Conservation (phyloP, 2,329 filamentous ascomycete genomes). For the Botrytis elliptica region DNA sequence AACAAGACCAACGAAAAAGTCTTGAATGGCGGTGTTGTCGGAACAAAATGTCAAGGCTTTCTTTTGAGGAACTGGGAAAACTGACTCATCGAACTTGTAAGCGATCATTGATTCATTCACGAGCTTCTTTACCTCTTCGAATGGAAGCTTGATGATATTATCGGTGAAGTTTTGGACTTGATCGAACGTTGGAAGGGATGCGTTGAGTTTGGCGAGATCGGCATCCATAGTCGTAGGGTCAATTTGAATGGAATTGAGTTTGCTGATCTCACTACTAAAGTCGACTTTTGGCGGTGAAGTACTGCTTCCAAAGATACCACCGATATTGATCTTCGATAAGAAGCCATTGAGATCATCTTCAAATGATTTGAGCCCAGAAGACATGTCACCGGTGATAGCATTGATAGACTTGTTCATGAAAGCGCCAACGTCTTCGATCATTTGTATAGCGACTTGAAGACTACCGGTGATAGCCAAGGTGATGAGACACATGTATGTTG, state of each 20-base stretch:
- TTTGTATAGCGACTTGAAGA: slow-evolving; percentile 65
- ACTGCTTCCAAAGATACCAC: slow-evolving; percentile 44
- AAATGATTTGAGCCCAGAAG: slow-evolving; percentile 53
- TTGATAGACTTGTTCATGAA: slow-evolving; percentile 57
- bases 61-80: slow-evolving; percentile 83
- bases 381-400: slow-evolving; percentile 47
- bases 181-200: slow-evolving; percentile 77
- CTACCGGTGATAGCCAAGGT: slow-evolving; percentile 78
- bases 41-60: slow-evolving; percentile 84
- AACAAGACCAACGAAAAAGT: slow-evolving; percentile 77
- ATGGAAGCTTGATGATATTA: slow-evolving; percentile 72
- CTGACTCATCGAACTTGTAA: slow-evolving; percentile 74
- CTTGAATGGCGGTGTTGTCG: slow-evolving; percentile 74
- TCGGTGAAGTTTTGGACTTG: slow-evolving; percentile 81
- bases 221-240: slow-evolving; percentile 64
- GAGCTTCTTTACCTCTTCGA: slow-evolving; percentile 72
- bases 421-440: slow-evolving; percentile 59
- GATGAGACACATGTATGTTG: slow-evolving; percentile 87
- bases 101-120: slow-evolving; percentile 69
- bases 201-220: slow-evolving; percentile 70
- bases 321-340: slow-evolving; percentile 52
- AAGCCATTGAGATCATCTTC: slow-evolving; percentile 56
- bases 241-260: slow-evolving; percentile 69
- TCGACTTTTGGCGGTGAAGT: slow-evolving; percentile 56
- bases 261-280: slow-evolving; percentile 61